These are phyloP conservation scores for Microcera coccophila DNA, from an alignment of 2,329 filamentous ascomycete genomes.

Conservation along the genomic window DNA sequence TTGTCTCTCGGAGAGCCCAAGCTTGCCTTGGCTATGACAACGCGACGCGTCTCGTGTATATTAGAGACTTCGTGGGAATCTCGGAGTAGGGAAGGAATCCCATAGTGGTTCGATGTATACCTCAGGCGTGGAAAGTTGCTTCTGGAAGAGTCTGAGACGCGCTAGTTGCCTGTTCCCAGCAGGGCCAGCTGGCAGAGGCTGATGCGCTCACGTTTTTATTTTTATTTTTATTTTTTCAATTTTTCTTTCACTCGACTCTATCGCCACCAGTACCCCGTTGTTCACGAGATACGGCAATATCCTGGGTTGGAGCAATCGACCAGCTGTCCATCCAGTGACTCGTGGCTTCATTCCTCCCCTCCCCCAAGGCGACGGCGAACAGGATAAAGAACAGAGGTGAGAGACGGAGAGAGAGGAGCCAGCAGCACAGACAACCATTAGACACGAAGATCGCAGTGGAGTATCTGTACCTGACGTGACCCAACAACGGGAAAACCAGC, in stretches of 20 bases:
- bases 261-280: not conserved
- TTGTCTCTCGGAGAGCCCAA: too few species aligned
- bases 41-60: not conserved
- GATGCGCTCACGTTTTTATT: not conserved
- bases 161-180: not conserved
- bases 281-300: too few species aligned
- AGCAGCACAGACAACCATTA: not conserved
- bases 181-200: not conserved
- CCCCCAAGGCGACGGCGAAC: not conserved
- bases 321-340: too few species aligned
- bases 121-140: not conserved
- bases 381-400: not conserved
- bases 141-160: not conserved
- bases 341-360: not conserved
- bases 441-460: not conserved
- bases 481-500: slow-evolving; percentile 6
- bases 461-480: slow-evolving; percentile 2
- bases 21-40: too few species aligned
- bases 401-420: not conserved
- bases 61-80: not conserved
- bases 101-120: not conserved
- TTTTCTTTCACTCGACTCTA: too few species aligned
- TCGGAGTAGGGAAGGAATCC: not conserved
- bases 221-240: not conserved
- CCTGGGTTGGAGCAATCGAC: too few species aligned